phyloP scores from a whole-genome alignment of 768 basidiomycete species.

The Suillus lakei region DNA sequence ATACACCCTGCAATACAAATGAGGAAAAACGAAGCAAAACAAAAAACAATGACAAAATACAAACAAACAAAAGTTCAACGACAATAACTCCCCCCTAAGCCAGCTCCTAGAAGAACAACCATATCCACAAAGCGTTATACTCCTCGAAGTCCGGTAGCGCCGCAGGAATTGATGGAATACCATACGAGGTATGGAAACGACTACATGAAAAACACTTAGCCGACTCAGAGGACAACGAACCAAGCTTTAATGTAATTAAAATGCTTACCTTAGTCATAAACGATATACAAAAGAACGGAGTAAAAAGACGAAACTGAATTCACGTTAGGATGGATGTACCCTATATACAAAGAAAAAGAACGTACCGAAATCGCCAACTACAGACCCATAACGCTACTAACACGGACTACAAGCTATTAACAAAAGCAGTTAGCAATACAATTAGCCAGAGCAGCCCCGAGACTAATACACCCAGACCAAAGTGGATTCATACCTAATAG shows the following conservation, averaged over 20 bases:
- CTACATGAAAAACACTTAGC: not conserved
- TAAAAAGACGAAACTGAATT: conserved; percentile 22
- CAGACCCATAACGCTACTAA: conserved; percentile 42
- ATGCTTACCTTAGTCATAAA: too few species aligned
- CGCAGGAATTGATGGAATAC: conserved; percentile 30
- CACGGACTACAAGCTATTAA: conserved; percentile 39
- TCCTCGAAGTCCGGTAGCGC: conserved; percentile 24
- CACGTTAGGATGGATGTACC: conserved; percentile 38
- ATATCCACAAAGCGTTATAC: conserved; percentile 24
- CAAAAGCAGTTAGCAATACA: conserved; percentile 25
- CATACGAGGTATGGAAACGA: conserved; percentile 35
- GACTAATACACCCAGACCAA: conserved; percentile 40
- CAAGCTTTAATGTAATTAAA: conserved; percentile 15
- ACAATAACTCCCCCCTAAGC: not conserved
- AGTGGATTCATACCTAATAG: conserved; percentile 43
- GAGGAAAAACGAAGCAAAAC: too few species aligned
- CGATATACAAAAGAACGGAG: conserved; percentile 36
- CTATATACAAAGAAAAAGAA: conserved; percentile 48
- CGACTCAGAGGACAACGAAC: too few species aligned
- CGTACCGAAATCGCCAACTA: conserved; percentile 38
- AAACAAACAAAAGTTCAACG: too few species aligned
- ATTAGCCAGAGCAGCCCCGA: conserved; percentile 19
- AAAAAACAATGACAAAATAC: too few species aligned
- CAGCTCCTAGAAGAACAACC: conserved; percentile 1
- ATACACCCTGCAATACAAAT: too few species aligned